Evolutionary conservation across 1,139 yeast genomes (phyloP), one percentile per base, ranked within the genome.

Genomic region (Yamadazyma sp.): DNA sequence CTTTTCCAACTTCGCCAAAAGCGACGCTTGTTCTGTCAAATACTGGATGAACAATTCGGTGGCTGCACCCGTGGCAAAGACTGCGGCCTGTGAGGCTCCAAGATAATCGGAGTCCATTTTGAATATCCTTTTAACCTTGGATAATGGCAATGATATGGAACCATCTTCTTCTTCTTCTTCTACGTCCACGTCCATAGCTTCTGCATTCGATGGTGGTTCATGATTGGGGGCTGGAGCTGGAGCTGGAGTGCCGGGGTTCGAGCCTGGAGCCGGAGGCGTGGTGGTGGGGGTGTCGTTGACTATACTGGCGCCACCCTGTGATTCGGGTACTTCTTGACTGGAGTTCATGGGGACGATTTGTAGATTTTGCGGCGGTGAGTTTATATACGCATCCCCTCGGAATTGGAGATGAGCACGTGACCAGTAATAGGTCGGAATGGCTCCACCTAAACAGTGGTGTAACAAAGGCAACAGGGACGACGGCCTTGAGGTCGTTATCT

Each of bases 11-110:
- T 81, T 77, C 15, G 95, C 87, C 34, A 75, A 67, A 40, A 85
- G 66, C 22, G 83, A 66, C 0, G 96, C 92, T 53, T 87, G 94
- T 58, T 86, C 95, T 0, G 89, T 77, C 40, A 91, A 69, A 51
- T 85, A 79, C 59, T 85, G 87, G 12, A 89, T 76, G 59, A 91
- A 91, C 37, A 87, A 64, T 54, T 91, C 96, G 0, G 96, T 84
- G 5, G 97, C 96, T 34, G 87, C 77, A 0, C 95, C 94, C 2
- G 92, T 75, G 11, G 95, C 83, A 53, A 83, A 86, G 11, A 86
- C 87, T 0, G 96, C 95, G 28, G 83, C 71, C 42, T 81, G 86
- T 1, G 95, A 81, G 2, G 92, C 83, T 2, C 87, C 77, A 5
- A 75, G 64, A 51, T 86, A 86, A 32, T 87, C 96, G 4, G 91